A percentile compares a stretch with the other conserved stretches of the same genome.
phyloP scores from a whole-genome alignment of 345 rosid genomes.

The Excoecaria cochinchinensis region DNA sequence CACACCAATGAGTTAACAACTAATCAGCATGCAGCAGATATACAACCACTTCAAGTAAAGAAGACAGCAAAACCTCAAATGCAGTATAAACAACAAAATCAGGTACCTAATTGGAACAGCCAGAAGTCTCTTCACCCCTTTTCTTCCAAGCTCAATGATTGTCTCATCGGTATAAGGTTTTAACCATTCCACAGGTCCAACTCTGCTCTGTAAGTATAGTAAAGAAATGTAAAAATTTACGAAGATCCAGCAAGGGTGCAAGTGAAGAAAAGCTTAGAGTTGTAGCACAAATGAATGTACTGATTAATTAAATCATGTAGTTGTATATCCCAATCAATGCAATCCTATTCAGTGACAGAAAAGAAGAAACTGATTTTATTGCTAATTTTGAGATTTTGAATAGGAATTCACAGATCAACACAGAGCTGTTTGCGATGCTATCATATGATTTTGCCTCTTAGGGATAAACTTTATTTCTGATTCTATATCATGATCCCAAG shows the following conservation, averaged over 20 bases:
- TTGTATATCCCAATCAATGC: not conserved
- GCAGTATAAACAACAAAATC: not conserved
- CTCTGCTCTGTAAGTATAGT: constrained; percentile 79
- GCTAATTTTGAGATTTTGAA: not conserved
- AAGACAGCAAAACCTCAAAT: not conserved
- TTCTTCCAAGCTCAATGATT: constrained; percentile 78
- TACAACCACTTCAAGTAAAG: not conserved
- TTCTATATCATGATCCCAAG: not conserved
- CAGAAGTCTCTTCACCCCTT: constrained; percentile 79
- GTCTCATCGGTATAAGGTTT: constrained; percentile 99
- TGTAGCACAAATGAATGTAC: not conserved
- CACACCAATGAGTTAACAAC: not conserved
- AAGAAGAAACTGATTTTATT: not conserved
- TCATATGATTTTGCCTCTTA: not conserved
- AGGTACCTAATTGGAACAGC: constrained; percentile 91
- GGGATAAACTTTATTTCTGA: not conserved
- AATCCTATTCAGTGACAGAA: not conserved
- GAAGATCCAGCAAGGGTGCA: not conserved
- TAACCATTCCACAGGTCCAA: constrained; percentile 99
- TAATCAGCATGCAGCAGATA: constrained; percentile 11
- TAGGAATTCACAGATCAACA: not conserved
- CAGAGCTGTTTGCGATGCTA: not conserved
- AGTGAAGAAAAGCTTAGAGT: not conserved
- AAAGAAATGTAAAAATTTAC: not conserved
- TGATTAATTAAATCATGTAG: not conserved